Evolutionary conservation across 805 yeast species (phyloP).

Genomic region (Candida hispaniensis): DNA sequence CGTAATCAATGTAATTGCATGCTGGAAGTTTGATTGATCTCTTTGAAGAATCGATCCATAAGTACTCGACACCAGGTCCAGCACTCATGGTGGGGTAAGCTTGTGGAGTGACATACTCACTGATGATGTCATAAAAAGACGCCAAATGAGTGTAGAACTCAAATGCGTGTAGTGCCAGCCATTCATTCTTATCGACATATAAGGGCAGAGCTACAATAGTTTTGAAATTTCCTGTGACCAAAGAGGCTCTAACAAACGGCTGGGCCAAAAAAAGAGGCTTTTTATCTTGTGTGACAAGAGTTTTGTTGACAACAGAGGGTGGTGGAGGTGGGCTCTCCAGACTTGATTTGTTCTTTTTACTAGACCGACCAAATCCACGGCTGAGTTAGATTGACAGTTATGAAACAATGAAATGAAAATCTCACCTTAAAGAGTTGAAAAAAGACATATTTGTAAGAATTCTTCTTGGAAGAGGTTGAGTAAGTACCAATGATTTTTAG

Average conservation of each 20-base stretch:
- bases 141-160: slow-evolving; percentile 79
- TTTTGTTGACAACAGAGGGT: slow-evolving; percentile 33
- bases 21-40: slow-evolving; percentile 86
- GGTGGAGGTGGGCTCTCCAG: slow-evolving; percentile 30
- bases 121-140: slow-evolving; percentile 81
- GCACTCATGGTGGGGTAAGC: slow-evolving; percentile 91
- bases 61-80: slow-evolving; percentile 81
- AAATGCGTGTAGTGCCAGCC: slow-evolving; percentile 89
- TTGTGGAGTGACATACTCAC: slow-evolving; percentile 85
- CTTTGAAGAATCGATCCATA: slow-evolving; percentile 77
- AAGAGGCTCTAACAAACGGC: slow-evolving; percentile 86
- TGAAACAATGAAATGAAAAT: slow-evolving; percentile 22
- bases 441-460: slow-evolving; percentile 23
- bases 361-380: slow-evolving; percentile 52
- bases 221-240: slow-evolving; percentile 92
- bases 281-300: slow-evolving; percentile 37
- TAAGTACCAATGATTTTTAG: too few relatives aligned
- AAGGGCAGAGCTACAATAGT: slow-evolving; percentile 92
- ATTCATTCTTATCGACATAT: slow-evolving; percentile 87
- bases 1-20: slow-evolving; percentile 82
- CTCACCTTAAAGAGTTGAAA: slow-evolving; percentile 28
- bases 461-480: too few relatives aligned
- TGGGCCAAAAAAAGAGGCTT: slow-evolving; percentile 72
- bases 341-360: slow-evolving; percentile 36
- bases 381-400: slow-evolving; percentile 30